Conservation (phyloP, 805 yeast genomes). For the Candida cerambycidarum region DNA sequence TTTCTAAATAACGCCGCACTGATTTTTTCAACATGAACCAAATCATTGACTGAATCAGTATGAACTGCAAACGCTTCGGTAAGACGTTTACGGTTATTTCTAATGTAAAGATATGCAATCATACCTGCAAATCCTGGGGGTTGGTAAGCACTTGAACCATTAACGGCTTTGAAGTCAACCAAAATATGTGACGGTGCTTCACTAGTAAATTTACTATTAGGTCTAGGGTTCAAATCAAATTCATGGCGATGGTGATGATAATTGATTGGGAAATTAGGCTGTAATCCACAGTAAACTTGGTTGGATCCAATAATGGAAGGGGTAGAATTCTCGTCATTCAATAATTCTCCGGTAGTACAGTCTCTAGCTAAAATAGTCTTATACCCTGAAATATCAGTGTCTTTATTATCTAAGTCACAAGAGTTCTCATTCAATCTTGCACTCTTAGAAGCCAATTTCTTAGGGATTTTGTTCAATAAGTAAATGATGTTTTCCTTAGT, state of each 20-base stretch:
- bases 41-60: constrained; percentile 56
- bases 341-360: constrained; percentile 55
- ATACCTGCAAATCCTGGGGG: constrained; percentile 71
- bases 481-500: constrained; percentile 54
- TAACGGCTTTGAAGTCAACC: constrained; percentile 73
- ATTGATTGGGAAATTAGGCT: constrained; percentile 65
- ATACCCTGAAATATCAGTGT: constrained; percentile 60
- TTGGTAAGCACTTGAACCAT: constrained; percentile 53
- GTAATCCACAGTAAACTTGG: constrained; percentile 69
- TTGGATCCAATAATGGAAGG: constrained; percentile 64
- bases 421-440: constrained; percentile 40
- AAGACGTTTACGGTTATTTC: constrained; percentile 61
- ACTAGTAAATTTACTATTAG: constrained; percentile 46
- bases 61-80: constrained; percentile 80
- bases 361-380: constrained; percentile 69
- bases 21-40: constrained; percentile 59
- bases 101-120: constrained; percentile 69
- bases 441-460: constrained; percentile 48
- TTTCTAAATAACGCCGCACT: constrained; percentile 80
- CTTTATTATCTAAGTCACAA: constrained; percentile 38
- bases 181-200: constrained; percentile 65
- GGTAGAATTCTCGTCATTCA: constrained; percentile 37
- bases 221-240: constrained; percentile 44
- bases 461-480: constrained; percentile 58
- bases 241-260: constrained; percentile 28